Conservation (phyloP, 805 yeast species). For the Ogataea sp. region DNA sequence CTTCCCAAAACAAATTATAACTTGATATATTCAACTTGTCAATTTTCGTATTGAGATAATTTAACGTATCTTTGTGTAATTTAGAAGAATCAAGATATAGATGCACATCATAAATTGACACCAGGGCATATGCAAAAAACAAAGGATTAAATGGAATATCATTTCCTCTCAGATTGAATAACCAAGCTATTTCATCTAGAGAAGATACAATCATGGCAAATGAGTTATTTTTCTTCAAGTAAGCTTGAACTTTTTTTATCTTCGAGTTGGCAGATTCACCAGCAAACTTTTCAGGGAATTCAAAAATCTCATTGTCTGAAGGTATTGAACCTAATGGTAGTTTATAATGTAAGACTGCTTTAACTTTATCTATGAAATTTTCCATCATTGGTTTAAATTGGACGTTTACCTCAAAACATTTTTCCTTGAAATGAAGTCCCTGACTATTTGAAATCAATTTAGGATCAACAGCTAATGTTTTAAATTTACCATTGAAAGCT, state of each 20-base stretch:
- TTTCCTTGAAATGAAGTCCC: conserved; percentile 32
- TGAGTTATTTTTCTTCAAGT: conserved; percentile 22
- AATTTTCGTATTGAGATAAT: conserved; percentile 19
- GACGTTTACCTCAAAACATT: conserved; percentile 28
- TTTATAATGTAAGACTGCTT: conserved; percentile 35
- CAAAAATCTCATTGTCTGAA: conserved; percentile 21
- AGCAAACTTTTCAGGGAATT: conserved; percentile 30
- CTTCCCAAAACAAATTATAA: conserved; percentile 54
- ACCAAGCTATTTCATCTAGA: conserved; percentile 47
- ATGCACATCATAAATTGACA: conserved; percentile 28
- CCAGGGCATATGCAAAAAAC: conserved; percentile 59
- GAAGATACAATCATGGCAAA: conserved; percentile 42
- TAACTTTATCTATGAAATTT: conserved; percentile 69
- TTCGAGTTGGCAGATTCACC: conserved; percentile 34
- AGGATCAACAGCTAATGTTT: conserved; percentile 80
- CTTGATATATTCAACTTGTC: conserved; percentile 30
- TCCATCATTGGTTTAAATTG: conserved; percentile 42
- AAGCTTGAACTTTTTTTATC: conserved; percentile 21
- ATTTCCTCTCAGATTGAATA: conserved; percentile 40
- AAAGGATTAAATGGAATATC: conserved; percentile 86
- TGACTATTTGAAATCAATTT: conserved; percentile 48
- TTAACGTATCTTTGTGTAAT: conserved; percentile 7
- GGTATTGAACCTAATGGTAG: conserved; percentile 6
- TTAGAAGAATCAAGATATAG: conserved; percentile 34
- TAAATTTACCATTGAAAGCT: conserved; percentile 34